Conservation (phyloP, 352 stramenopile genomes). For the Pythium chondricola region DNA sequence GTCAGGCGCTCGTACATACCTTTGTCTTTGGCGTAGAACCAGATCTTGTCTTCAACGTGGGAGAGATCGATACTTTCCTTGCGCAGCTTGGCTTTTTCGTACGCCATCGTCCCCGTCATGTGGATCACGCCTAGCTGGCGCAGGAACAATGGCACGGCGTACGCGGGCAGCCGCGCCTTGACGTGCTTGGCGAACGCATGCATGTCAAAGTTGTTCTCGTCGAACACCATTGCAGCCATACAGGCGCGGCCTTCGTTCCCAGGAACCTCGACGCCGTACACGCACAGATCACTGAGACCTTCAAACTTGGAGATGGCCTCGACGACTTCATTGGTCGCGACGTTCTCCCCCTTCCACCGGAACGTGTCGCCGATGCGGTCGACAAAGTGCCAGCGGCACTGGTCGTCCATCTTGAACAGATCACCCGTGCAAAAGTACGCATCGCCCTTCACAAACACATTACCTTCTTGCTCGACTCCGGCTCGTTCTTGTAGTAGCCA, state of each 20-base stretch:
- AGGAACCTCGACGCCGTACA: slow-evolving; percentile 71
- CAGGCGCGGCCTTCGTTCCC: slow-evolving; percentile 76
- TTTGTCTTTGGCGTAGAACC: slow-evolving; percentile 43
- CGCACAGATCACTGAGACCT: slow-evolving; percentile 68
- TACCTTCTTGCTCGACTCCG: slow-evolving; percentile 84
- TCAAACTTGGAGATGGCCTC: slow-evolving; percentile 74
- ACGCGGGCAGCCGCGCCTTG: slow-evolving; percentile 42
- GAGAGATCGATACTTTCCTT: slow-evolving; percentile 75
- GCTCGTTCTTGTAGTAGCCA: slow-evolving; percentile 80
- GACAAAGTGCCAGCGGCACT: slow-evolving; percentile 83
- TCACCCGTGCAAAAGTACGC: slow-evolving; percentile 89
- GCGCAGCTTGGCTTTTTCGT: slow-evolving; percentile 86
- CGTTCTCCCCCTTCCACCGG: slow-evolving; percentile 92
- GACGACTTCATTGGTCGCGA: slow-evolving; percentile 87
- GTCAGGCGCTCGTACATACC: slow-evolving; percentile 51
- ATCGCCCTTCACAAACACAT: slow-evolving; percentile 83
- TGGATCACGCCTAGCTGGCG: slow-evolving; percentile 63
- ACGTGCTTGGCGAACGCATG: slow-evolving; percentile 46
- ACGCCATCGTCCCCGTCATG: slow-evolving; percentile 90
- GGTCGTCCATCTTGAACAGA: slow-evolving; percentile 76
- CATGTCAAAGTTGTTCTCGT: slow-evolving; percentile 50
- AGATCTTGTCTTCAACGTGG: slow-evolving; percentile 47
- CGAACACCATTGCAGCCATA: slow-evolving; percentile 80
- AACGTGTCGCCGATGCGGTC: slow-evolving; percentile 92
- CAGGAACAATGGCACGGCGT: slow-evolving; percentile 83